Evolutionary conservation across 176 grass and related monocot species (phyloP), one percentile per base, ranked within the genome.

Genomic region (Urochloa ruziziensis): DNA sequence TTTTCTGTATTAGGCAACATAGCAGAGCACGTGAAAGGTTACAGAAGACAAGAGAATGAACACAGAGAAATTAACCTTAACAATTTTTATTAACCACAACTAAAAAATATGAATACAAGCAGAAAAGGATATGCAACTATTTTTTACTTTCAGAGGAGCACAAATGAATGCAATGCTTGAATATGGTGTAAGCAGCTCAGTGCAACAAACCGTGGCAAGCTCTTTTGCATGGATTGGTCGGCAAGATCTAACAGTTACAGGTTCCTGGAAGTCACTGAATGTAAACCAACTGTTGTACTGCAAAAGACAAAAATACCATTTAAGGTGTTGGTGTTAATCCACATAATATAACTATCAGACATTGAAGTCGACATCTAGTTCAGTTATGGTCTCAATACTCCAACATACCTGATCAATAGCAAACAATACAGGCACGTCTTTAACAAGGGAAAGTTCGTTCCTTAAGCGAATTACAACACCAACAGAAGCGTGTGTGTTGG

Each of bases 261-360:
- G 91, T 48, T 98, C 96, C 79, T 98, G 81, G 85, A 93, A 98
- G 44, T 95, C 96, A 37, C 86, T 98, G 87, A 95, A 98, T 59
- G 96, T 98, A 86, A 98, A 98, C 96, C 96, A 98, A 72, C 88
- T 95, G 43, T 98, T 98, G 78, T 95, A 98, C 96, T 98, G 90
- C 64, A 86, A 85, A 97, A 80, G 10, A 18, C 42, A 62, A 42
- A 80, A 67, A 71, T 37, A 87, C 56, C 3, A 12, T 40, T 68
- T 36, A 82, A 67, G 65, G 33, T 28, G 7, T 32, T 79, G 6
- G 64, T 21, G 43, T 85, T 62, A 43, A 82, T 67, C 74, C 67
- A 82, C 39, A 82, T 62, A 73, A n/a, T n/a, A n/a, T 36, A 79
- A 90, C 17, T 28, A 85, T 53, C 53, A 62, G 17, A 65, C 7